Evolutionary conservation across 345 rosid species (phyloP).

Genomic region (Bruguiera parviflora): DNA sequence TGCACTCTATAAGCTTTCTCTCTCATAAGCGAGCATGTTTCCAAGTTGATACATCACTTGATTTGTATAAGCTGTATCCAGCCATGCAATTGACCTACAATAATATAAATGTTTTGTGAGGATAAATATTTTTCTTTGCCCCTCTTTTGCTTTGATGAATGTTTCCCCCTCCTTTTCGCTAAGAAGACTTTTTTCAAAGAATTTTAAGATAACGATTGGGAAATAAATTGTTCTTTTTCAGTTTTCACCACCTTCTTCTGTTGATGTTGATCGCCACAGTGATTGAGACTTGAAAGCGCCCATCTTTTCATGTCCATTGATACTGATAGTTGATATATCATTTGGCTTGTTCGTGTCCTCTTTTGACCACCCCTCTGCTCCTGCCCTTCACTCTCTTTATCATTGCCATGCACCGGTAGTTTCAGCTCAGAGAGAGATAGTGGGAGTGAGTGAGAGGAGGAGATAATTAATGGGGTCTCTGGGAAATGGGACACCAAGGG

Average conservation of each 20-base stretch:
- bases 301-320: constrained; percentile 82
- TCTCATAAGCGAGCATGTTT: constrained; percentile 10
- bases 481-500: constrained; percentile 38
- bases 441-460: neutral
- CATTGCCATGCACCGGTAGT: constrained; percentile 22
- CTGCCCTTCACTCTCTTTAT: constrained; percentile 19
- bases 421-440: neutral
- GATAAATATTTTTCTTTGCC: neutral
- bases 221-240: constrained; percentile 16
- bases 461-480: constrained; percentile 39
- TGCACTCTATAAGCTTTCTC: neutral
- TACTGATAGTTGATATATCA: constrained; percentile 66
- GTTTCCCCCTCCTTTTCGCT: neutral
- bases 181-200: neutral
- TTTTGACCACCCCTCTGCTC: constrained; percentile 30
- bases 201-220: neutral
- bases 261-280: constrained; percentile 61
- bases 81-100: neutral
- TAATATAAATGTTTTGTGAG: constrained; percentile 1
- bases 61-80: neutral
- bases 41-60: constrained; percentile 32
- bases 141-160: neutral
- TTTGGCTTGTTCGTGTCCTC: constrained; percentile 48
- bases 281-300: constrained; percentile 73
- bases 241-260: constrained; percentile 24